Percentiles rank a stretch among this genome's conserved stretches.
phyloP scores from a whole-genome alignment of 108 stramenopile species.

The Fragilaria crotonensis region DNA sequence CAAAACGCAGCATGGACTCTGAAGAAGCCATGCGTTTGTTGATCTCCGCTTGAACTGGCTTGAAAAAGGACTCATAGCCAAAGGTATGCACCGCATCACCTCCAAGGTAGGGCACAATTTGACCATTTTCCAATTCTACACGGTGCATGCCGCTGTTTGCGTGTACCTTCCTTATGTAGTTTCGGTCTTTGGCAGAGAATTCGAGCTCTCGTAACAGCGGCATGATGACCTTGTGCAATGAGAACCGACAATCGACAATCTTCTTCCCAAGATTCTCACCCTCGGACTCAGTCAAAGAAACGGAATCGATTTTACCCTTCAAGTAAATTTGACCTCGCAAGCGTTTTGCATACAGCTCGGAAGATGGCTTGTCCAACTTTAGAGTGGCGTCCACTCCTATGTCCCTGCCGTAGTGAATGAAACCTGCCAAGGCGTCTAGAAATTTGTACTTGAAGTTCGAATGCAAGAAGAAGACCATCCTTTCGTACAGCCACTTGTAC shows the following conservation, averaged over 20 bases:
- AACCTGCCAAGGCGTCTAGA: conserved; percentile 23
- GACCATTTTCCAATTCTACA: too few relatives aligned
- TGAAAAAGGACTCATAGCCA: conserved; percentile 21
- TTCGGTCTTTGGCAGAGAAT: conserved; percentile 25
- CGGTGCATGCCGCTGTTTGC: too few relatives aligned
- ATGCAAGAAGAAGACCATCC: conserved; percentile 20
- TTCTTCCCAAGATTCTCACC: conserved; percentile 13
- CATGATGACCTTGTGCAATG: conserved; percentile 41
- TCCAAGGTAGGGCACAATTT: conserved; percentile 19
- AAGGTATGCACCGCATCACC: conserved; percentile 44
- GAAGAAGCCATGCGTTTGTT: conserved; percentile 23
- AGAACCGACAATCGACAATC: conserved; percentile 39
- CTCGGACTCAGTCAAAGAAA: background rate
- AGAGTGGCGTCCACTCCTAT: conserved; percentile 24
- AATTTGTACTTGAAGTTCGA: conserved; percentile 34
- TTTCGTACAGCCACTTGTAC: conserved; percentile 18
- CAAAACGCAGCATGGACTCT: conserved; percentile 21
- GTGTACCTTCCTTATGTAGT: conserved; percentile 7
- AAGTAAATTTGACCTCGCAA: conserved; percentile 25
- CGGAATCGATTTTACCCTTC: conserved; percentile 17
- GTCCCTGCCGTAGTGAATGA: conserved; percentile 41
- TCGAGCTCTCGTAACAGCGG: conserved; percentile 38
- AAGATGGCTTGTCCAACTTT: conserved; percentile 20
- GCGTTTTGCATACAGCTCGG: conserved; percentile 11
- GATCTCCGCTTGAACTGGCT: conserved; percentile 34